Evolutionary conservation across 192 early-diverging fungal species (phyloP), one percentile per base, ranked within the genome.

Genomic region (Diversispora epigaea): DNA sequence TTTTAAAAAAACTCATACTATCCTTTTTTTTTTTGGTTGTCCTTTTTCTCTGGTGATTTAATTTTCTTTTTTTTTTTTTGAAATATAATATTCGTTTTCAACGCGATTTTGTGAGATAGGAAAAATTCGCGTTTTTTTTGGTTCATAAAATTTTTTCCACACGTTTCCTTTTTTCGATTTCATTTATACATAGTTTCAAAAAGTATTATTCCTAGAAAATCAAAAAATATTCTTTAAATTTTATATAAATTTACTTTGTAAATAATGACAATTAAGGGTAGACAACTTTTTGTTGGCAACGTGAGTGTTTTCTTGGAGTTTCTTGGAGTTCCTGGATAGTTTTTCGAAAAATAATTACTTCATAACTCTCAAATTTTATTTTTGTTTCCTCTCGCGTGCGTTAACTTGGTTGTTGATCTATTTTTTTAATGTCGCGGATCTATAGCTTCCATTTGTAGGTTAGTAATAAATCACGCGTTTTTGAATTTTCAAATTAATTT

Each of bases 211-310:
- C 50, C 17, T 52, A 0, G 50, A 21, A 21, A 8, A 15, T 52
- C 17, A 15, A 54, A 50, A 41, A 50, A 32, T 25, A 52, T 49
- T 69, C 43, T 50, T 47, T 25, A 50, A 39, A 25, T 17, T 19
- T 52, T 15, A 50, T 32, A 68, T 15, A 47, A 49, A 32, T 39
- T 49, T 40, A 7, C 21, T 71, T 43, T 72, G 52, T 72, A 58
- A 32, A 63, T 74, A 74, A 74, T 74, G 72, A 74, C 72, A 63
- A 74, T 74, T 47, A 74, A 74, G 15, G 72, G 72, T 6, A 81
- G 87, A 70, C 88, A 90, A 70, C 79, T 92, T 12, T 89, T 91
- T 79, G 82, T 91, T 69, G 90, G 89, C 62, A 92, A 92, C 78
- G 91, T 92, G 81, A 77, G 86, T 67, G 49, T 17, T 25, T 44